Evolutionary conservation across 768 basidiomycete species (phyloP).

Genomic region (Leccinum incarnatum): DNA sequence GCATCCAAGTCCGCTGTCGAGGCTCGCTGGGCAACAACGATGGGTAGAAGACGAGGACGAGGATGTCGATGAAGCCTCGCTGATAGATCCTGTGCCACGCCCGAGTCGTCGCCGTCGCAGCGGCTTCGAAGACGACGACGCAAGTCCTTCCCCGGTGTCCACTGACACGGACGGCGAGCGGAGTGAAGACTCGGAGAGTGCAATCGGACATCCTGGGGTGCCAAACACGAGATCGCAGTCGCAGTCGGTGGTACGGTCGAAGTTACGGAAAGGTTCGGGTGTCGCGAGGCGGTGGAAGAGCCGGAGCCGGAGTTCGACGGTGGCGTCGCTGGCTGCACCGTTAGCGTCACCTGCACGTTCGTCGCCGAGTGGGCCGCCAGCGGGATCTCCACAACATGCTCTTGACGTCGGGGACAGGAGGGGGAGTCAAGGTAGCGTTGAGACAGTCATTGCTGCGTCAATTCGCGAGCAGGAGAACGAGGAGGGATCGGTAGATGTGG

Average conservation of each 20-base stretch:
- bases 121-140: conserved; percentile 44
- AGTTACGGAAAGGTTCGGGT: conserved; percentile 31
- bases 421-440: conserved; percentile 64
- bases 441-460: conserved; percentile 65
- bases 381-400: conserved; percentile 15
- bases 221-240: conserved; percentile 16
- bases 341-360: conserved; percentile 18
- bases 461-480: conserved; percentile 36
- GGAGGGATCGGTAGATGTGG: conserved; percentile 15
- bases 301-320: conserved; percentile 64
- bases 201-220: background rate
- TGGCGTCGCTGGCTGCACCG: conserved; percentile 45
- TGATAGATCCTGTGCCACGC: background rate
- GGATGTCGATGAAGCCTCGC: too few species aligned
- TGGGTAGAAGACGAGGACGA: conserved; percentile 55
- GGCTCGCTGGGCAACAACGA: conserved; percentile 48
- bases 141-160: conserved; percentile 58
- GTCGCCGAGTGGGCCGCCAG: conserved; percentile 7
- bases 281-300: conserved; percentile 25
- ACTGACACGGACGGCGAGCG: conserved; percentile 57
- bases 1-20: conserved; percentile 67
- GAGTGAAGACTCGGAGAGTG: conserved; percentile 30
- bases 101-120: conserved; percentile 18
- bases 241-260: conserved; percentile 31
- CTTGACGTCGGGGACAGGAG: conserved; percentile 37